Evolutionary conservation across 2,329 filamentous ascomycete genomes (phyloP).

Genomic region (Penicillium rolfsii): DNA sequence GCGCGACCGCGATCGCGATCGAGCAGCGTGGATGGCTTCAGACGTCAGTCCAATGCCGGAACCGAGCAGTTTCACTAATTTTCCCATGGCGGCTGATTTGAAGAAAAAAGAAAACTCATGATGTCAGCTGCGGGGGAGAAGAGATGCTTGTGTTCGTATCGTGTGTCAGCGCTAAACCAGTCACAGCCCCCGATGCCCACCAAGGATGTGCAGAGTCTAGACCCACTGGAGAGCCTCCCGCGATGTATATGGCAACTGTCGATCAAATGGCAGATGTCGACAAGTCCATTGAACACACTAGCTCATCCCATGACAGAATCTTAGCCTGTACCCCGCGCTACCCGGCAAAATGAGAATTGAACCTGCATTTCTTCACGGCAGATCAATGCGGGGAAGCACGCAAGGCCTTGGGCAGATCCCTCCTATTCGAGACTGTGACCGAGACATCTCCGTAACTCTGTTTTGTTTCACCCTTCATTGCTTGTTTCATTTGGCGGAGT

Average conservation of each 20-base stretch:
- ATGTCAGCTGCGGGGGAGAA: background rate
- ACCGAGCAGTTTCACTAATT: conserved; percentile 4
- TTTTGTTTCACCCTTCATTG: background rate
- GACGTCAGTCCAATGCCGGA: conserved; percentile 12
- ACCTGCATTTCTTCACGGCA: conserved; percentile 8
- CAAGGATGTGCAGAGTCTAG: too few species aligned
- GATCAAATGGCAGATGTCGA: background rate
- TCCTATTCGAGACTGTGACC: background rate
- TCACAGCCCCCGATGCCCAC: background rate
- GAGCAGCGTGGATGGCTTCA: conserved; percentile 13
- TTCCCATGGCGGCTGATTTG: conserved; percentile 4
- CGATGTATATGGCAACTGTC: background rate
- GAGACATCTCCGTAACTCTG: background rate
- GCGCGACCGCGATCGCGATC: conserved; percentile 4
- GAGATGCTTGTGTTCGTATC: background rate
- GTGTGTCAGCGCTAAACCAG: background rate
- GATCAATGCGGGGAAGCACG: conserved; percentile 8
- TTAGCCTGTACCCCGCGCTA: background rate
- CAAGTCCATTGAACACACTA: background rate
- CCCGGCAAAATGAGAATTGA: background rate
- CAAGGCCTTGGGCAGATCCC: background rate
- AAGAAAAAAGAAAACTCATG: background rate
- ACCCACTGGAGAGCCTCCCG: conserved; percentile 1
- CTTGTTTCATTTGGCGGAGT: background rate
- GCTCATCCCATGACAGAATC: background rate